Conservation (phyloP, 2,329 filamentous ascomycete species). For the Fusarium sp. region DNA sequence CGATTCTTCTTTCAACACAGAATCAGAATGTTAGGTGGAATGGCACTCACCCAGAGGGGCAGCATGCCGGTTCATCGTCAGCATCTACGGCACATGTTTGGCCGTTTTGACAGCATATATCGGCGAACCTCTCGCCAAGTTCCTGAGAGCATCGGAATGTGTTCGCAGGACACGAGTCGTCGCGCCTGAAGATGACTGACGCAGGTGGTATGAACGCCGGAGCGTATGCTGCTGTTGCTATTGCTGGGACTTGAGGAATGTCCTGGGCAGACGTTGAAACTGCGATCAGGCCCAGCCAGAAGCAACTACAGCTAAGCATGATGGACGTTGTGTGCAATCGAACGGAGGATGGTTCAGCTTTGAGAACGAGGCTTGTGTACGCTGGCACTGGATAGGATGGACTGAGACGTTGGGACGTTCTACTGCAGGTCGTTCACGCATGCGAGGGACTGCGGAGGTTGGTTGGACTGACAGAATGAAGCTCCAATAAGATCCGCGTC, state of each 20-base stretch:
- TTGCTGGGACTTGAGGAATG: constrained; percentile 36
- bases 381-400: constrained; percentile 6
- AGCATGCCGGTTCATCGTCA: constrained; percentile 65
- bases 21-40: background rate
- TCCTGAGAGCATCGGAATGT: constrained; percentile 65
- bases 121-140: constrained; percentile 61
- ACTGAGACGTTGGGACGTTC: constrained; percentile 20
- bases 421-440: constrained; percentile 34
- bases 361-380: constrained; percentile 12
- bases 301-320: constrained; percentile 41
- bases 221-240: constrained; percentile 30
- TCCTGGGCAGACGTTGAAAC: constrained; percentile 36
- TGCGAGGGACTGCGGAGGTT: constrained; percentile 11
- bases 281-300: constrained; percentile 43
- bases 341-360: constrained; percentile 11
- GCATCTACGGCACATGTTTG: constrained; percentile 65
- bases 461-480: constrained; percentile 13
- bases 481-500: constrained; percentile 11
- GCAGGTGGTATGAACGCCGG: constrained; percentile 39
- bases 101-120: constrained; percentile 65
- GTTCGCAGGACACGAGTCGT: constrained; percentile 60
- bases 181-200: constrained; percentile 46
- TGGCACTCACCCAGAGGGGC: constrained; percentile 63
- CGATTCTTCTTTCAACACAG: background rate
- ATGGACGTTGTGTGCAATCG: constrained; percentile 18